phyloP scores from a whole-genome alignment of 2,329 filamentous ascomycete genomes.

The Stagonosporopsis vannaccii region DNA sequence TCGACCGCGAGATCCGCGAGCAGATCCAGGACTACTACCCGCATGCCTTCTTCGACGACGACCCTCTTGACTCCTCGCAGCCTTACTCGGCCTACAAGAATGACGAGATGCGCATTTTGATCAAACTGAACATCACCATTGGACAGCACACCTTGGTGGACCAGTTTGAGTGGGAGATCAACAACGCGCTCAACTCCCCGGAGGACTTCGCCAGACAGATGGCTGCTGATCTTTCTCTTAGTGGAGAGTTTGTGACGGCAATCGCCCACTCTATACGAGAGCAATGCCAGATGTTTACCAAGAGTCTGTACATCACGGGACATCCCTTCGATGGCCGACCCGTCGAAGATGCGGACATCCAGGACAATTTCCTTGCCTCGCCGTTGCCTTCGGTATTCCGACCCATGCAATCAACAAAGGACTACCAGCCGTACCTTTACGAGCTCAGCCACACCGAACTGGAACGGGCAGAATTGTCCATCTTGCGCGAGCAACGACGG shows the following conservation, averaged over 20 bases:
- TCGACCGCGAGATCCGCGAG: slow-evolving; percentile 80
- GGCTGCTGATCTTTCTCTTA: slow-evolving; percentile 87
- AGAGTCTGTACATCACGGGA: slow-evolving; percentile 89
- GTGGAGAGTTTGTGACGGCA: slow-evolving; percentile 94
- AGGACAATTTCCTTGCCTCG: slow-evolving; percentile 83
- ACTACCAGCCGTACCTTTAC: slow-evolving; percentile 91
- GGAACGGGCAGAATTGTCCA: slow-evolving; percentile 88
- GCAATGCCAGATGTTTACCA: slow-evolving; percentile 92
- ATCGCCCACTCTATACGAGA: slow-evolving; percentile 98
- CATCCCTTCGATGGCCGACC: slow-evolving; percentile 95
- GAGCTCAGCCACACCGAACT: slow-evolving; percentile 91
- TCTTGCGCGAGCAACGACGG: slow-evolving; percentile 89
- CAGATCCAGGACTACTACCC: slow-evolving; percentile 94
- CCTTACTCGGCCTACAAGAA: slow-evolving; percentile 97
- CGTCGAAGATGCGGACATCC: slow-evolving; percentile 89
- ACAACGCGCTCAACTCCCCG: slow-evolving; percentile 90
- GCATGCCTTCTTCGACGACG: slow-evolving; percentile 87
- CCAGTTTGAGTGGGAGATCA: slow-evolving; percentile 99
- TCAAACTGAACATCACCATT: slow-evolving; percentile 98
- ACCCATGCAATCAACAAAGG: slow-evolving; percentile 90
- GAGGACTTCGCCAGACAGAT: slow-evolving; percentile 93
- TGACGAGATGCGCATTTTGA: slow-evolving; percentile 95
- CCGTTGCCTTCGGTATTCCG: slow-evolving; percentile 85
- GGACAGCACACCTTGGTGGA: slow-evolving; percentile 92
- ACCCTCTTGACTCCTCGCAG: slow-evolving; percentile 85